A percentile compares a stretch with the other conserved stretches of the same genome.
phyloP scores from a whole-genome alignment of 2,329 filamentous ascomycete species.

The Colletotrichum sp. region DNA sequence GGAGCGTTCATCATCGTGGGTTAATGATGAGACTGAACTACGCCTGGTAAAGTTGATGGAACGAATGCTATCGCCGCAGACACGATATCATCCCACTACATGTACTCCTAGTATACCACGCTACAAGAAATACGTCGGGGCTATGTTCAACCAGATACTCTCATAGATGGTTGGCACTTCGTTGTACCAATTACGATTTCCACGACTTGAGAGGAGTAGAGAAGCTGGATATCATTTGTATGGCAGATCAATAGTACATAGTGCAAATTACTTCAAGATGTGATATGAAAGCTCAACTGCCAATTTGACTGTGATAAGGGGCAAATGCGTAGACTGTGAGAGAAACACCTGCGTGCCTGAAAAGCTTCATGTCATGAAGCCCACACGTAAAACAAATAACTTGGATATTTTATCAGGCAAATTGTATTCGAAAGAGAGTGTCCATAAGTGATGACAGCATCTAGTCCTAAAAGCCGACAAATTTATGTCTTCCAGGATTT shows the following conservation, averaged over 20 bases:
- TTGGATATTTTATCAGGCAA: neutral
- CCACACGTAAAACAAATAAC: neutral
- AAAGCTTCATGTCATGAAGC: no score
- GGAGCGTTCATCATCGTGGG: neutral
- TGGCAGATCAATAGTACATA: neutral
- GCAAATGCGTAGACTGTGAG: neutral
- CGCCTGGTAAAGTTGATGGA: neutral
- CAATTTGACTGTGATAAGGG: neutral
- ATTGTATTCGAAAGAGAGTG: neutral
- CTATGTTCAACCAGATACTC: neutral
- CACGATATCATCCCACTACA: neutral
- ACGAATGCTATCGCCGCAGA: neutral
- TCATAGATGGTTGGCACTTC: neutral
- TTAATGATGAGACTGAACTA: neutral
- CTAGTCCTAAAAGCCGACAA: neutral
- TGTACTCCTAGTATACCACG: neutral
- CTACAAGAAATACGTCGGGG: neutral
- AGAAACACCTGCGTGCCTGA: neutral
- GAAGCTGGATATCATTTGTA: neutral
- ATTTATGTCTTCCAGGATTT: neutral
- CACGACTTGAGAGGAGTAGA: neutral
- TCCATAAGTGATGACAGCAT: neutral
- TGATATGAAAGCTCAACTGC: neutral
- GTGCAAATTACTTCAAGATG: neutral
- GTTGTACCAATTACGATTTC: fast-evolving